Evolutionary conservation across 345 rosid genomes (phyloP).

Genomic region (Eutrema yunnanense): DNA sequence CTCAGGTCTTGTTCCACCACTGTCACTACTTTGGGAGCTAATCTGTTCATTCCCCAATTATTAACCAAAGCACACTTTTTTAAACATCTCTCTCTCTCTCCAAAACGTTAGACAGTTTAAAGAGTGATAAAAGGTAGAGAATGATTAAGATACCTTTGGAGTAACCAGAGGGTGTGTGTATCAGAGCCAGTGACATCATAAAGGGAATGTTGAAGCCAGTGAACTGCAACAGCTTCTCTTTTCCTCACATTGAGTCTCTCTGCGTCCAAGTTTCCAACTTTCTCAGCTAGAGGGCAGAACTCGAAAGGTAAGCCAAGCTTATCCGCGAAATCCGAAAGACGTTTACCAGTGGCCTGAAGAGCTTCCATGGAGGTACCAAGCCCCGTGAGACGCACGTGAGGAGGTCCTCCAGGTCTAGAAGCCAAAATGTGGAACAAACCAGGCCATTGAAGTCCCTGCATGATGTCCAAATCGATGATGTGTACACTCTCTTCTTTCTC

Average conservation of each 20-base stretch:
- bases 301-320: conserved; percentile 88
- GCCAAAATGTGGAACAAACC: conserved; percentile 92
- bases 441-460: conserved; percentile 99
- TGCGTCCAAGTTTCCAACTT: conserved; percentile 77
- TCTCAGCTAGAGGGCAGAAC: conserved; percentile 77
- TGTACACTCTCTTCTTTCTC: conserved; percentile 93
- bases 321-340: conserved; percentile 83
- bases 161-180: conserved; percentile 68
- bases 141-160: conserved; percentile 56
- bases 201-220: conserved; percentile 96
- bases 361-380: conserved; percentile 87
- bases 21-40: conserved; percentile 94
- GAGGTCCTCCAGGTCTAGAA: conserved; percentile 90
- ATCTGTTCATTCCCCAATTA: conserved; percentile 40
- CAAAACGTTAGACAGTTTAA: neutral
- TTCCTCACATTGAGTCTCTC: conserved; percentile 69
- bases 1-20: conserved; percentile 96
- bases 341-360: conserved; percentile 87
- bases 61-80: neutral
- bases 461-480: conserved; percentile 89
- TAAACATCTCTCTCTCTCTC: neutral
- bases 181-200: conserved; percentile 98
- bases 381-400: conserved; percentile 89
- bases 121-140: neutral
- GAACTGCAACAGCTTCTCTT: conserved; percentile 95